Base-by-base conservation (phyloP, 2,329 filamentous ascomycete genomes). In the Penicillium brevicompactum region DNA sequence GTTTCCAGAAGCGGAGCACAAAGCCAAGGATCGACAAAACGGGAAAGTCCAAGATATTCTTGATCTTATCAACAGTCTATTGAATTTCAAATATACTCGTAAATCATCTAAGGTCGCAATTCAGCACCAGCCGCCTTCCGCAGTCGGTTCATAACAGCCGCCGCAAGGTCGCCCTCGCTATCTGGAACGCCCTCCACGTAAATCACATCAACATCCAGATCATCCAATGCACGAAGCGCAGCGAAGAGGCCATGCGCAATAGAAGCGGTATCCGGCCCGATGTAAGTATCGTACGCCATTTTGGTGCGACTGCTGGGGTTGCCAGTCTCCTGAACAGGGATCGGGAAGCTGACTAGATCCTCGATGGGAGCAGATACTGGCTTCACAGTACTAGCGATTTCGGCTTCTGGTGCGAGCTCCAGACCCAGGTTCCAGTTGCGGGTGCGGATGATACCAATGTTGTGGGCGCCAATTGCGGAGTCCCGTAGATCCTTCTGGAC, bases 201-300 rank as follows among this genome's bases (percentile, higher is more conserved):
- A 49, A 99, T 97, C 18, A 89, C 81, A 69, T 94, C 87, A 4
- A 91, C 91, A 30, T 86, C 84, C 59, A 86, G 81, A 66, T 87
- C 84, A 72, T 99, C 94, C 59, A 99, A 82, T 63, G 92, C 90
- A 50, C 94, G 82, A 51, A 99, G 78, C 1, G 91, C 90, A 11
- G 91, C 90, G 71, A 99, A 99, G 13, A 99, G 79, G 0, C 90
- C 90, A 64, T 92, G 86, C 1, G 94, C 93, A 64, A 99, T 92
- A 31, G 84, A 84, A 62, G 84, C 84, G 0, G 86, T 87, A 43
- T 89, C 84, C 14, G 76, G 76, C 1, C 93, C 92, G 13, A 99
- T 79, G 56, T 85, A 77, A 44, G 95, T 85, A 65, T 95, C 90
- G 65, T 91, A 82, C 3, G 84, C 65, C 18, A 75, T 66, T 56